Evolutionary conservation across 1,284 basidiomycete genomes (phyloP), one percentile per base, ranked within the genome.

Genomic region (Singerocomus inundabilis): DNA sequence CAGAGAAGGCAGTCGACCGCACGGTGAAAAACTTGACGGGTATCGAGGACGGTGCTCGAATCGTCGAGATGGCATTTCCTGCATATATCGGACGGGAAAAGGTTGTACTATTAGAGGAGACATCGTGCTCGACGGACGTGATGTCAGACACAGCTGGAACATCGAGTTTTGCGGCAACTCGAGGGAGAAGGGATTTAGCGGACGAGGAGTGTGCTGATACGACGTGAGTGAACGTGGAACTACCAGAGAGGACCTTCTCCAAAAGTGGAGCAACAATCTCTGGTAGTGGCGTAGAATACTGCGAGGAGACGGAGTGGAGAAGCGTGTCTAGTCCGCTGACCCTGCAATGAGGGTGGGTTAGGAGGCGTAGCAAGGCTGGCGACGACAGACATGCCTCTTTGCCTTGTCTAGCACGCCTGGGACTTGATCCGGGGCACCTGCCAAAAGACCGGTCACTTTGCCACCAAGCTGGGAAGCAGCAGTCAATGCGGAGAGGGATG

Each of bases 21-120:
- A 99, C 91, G 26, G 97, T 98, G 72, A 99, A 91, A 67, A 99
- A 84, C 70, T 98, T 98, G 75, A 96, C 74, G 44, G 81, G 79
- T 67, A 94, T 76, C 30, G 80, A 76, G 24, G 80, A 76, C 1
- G 84, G 77, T 5, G 91, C 91, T 58, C 88, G 86, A 59, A 99
- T 85, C 40, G 94, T 98, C 30, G 94, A 82, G 56, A 99, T 93
- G 41, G 97, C 97, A 69, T 99, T 99, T 44, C 97, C 97, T 44
- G 97, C 97, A 66, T 99, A 99, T 68, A 99, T 97, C 39, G 93
- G 94, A 39, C 96, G 89, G 9, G 90, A 83, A 71, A 97, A 98
- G 5, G 82, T 88, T 16, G 88, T 82, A 67, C 73, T 81, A 66
- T 87, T 85, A 44, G 85, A 83, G 3, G 80, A 67, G 30, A 75